Conservation (phyloP, 345 rosid species). For the Litchi chinensis region DNA sequence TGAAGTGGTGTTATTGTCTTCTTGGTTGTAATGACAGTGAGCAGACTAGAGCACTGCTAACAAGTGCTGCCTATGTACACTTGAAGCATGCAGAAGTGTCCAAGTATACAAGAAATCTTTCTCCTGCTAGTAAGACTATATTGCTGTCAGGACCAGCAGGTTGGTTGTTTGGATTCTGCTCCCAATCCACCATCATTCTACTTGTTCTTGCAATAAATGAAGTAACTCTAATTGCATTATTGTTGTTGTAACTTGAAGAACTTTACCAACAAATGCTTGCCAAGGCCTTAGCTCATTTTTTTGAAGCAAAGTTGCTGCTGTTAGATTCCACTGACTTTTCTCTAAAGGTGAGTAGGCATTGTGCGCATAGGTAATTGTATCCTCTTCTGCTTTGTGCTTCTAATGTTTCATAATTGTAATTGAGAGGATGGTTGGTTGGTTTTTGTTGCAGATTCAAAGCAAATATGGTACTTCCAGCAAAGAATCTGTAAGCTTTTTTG, state of each 20-base stretch:
- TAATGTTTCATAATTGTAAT: not conserved
- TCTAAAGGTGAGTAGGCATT: conserved; percentile 53
- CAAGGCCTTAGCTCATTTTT: conserved; percentile 91
- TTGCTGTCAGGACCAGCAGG: conserved; percentile 99
- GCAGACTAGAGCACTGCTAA: conserved; percentile 76
- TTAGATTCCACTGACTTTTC: conserved; percentile 86
- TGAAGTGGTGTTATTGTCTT: conserved; percentile 8
- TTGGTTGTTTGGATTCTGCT: conserved; percentile 17
- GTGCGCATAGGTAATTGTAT: not conserved
- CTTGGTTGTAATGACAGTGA: conserved; percentile 54
- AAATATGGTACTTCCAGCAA: conserved; percentile 68
- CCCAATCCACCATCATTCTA: too few relatives aligned
- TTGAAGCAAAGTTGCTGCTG: conserved; percentile 86
- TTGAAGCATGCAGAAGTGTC: conserved; percentile 91
- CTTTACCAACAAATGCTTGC: conserved; percentile 99
- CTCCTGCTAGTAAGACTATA: conserved; percentile 86
- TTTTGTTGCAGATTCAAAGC: conserved; percentile 66
- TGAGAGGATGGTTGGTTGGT: not conserved
- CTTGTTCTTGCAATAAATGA: not conserved
- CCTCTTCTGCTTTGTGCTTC: not conserved
- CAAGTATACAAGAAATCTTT: conserved; percentile 69
- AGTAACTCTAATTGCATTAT: conserved; percentile 4
- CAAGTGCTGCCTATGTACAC: conserved; percentile 95
- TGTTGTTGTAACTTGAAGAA: conserved; percentile 42
- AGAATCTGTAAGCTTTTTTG: conserved; percentile 55